phyloP scores from a whole-genome alignment of 352 stramenopile species.

The Pilasporangium apinafurcum region DNA sequence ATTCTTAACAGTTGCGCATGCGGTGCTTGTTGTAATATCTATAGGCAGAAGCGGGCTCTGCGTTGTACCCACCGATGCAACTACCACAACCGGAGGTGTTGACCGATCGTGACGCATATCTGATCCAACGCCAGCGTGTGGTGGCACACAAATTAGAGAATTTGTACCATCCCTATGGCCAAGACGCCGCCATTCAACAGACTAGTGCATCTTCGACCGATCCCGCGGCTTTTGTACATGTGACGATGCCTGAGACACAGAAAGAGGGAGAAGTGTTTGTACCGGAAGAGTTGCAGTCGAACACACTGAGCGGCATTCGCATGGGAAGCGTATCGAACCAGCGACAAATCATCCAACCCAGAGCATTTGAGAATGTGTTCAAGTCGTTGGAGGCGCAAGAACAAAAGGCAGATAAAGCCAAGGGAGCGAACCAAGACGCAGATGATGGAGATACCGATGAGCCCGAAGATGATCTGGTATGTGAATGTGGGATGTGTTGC shows the following conservation, averaged over 20 bases:
- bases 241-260: conserved; percentile 49
- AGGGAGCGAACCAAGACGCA: conserved; percentile 24
- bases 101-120: conserved; percentile 46
- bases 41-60: conserved; percentile 34
- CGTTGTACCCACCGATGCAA: conserved; percentile 56
- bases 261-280: conserved; percentile 59
- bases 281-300: conserved; percentile 50
- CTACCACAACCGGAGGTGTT: conserved; percentile 56
- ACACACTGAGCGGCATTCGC: conserved; percentile 42
- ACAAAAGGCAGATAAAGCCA: conserved; percentile 46
- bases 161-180: conserved; percentile 57
- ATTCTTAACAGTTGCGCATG: too few relatives aligned
- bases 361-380: conserved; percentile 63
- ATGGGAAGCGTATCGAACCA: conserved; percentile 8
- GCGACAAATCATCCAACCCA: conserved; percentile 52
- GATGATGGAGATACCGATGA: conserved; percentile 59
- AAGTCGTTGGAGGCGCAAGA: conserved; percentile 66
- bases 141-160: conserved; percentile 62
- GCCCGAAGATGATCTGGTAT: conserved; percentile 51
- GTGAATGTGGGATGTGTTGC: background rate
- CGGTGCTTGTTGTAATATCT: background rate
- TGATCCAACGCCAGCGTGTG: conserved; percentile 64
- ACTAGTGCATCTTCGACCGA: conserved; percentile 10
- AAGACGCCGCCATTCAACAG: conserved; percentile 21
- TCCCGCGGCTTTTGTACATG: conserved; percentile 45